Evolutionary conservation across 768 basidiomycete species (phyloP).

Genomic region (Leccinum ochraceum): DNA sequence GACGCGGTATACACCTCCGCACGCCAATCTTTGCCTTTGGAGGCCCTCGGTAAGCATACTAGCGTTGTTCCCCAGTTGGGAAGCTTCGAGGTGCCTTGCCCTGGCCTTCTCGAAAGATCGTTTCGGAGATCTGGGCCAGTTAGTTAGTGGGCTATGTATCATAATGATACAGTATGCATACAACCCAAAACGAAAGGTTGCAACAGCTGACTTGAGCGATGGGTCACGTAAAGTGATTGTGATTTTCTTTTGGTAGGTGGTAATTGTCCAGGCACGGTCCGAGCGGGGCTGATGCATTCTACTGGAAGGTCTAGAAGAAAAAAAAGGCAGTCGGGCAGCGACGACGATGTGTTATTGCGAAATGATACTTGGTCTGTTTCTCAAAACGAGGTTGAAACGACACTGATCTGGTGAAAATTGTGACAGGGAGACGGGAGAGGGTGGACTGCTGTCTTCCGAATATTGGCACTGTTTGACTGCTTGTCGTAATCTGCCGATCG

Average conservation of each 20-base stretch:
- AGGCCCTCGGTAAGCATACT: slow-evolving; percentile 4
- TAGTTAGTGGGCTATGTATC: not conserved
- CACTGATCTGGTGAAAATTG: not conserved
- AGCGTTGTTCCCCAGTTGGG: not conserved
- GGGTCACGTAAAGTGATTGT: slow-evolving; percentile 9
- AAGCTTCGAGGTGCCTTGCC: slow-evolving; percentile 1
- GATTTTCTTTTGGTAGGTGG: not conserved
- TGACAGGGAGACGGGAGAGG: slow-evolving; percentile 1
- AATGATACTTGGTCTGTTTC: not conserved
- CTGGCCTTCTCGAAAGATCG: slow-evolving; percentile 3
- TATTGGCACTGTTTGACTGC: not conserved
- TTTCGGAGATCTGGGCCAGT: not conserved
- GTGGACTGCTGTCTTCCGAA: not conserved
- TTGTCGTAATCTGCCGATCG: slow-evolving; percentile 13
- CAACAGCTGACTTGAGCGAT: not conserved
- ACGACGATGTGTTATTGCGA: not conserved
- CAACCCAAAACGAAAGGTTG: not conserved
- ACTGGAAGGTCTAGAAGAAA: not conserved
- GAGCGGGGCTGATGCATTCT: not conserved
- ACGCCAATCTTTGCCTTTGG: slow-evolving; percentile 21
- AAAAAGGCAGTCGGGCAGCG: not conserved
- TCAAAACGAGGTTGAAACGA: slow-evolving; percentile 4
- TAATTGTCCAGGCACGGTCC: slow-evolving; percentile 4
- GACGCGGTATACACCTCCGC: not conserved
- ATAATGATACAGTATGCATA: not conserved